phyloP scores from a whole-genome alignment of 768 basidiomycete species.

The Lenzites betulinus region DNA sequence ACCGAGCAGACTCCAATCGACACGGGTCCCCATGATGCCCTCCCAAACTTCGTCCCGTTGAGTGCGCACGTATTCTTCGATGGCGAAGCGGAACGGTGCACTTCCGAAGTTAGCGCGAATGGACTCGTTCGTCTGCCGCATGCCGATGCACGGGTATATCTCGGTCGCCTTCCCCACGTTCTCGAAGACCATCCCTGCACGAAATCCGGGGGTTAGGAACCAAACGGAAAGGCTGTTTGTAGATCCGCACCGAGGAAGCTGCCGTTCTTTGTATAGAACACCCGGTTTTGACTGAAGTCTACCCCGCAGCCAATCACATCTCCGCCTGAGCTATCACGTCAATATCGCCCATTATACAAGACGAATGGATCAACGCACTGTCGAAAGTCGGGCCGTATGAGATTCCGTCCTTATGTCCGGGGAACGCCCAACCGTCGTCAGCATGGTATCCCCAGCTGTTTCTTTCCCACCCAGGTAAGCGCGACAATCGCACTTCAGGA shows the following conservation, averaged over 20 bases:
- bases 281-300: conserved; percentile 78
- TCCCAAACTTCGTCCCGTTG: conserved; percentile 67
- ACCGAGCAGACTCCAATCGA: conserved; percentile 45
- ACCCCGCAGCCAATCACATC: conserved; percentile 93
- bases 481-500: conserved; percentile 62
- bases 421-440: conserved; percentile 82
- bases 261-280: conserved; percentile 93
- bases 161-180: conserved; percentile 57
- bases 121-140: conserved; percentile 77
- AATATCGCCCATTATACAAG: conserved; percentile 2
- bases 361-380: conserved; percentile 48
- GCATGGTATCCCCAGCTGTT: conserved; percentile 92
- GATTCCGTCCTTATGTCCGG: conserved; percentile 69
- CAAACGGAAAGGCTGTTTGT: neutral
- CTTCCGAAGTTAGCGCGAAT: conserved; percentile 89
- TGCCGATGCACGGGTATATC: conserved; percentile 85
- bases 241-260: conserved; percentile 55
- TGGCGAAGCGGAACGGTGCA: conserved; percentile 85
- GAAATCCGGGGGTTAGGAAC: conserved; percentile 6
- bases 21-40: conserved; percentile 58
- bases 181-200: conserved; percentile 67
- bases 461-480: conserved; percentile 85
- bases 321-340: conserved; percentile 52
- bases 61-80: conserved; percentile 81
- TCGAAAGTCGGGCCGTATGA: conserved; percentile 80